These are phyloP conservation scores for Colletotrichum spaethianum DNA, from an alignment of 2,329 filamentous ascomycete species.

Conservation along the genomic window DNA sequence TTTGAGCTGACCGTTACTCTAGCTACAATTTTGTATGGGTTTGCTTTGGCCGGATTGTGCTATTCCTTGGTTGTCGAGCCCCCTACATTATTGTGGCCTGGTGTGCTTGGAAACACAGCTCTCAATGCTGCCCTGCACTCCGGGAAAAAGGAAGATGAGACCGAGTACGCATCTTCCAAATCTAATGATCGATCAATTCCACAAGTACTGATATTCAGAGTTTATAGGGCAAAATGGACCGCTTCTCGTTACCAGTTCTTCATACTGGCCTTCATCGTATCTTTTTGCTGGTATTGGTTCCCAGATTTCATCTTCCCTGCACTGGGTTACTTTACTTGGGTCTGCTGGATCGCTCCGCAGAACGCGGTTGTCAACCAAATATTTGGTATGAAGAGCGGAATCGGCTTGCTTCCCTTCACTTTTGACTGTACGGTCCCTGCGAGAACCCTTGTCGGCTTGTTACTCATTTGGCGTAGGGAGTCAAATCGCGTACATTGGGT, in stretches of 20 bases:
- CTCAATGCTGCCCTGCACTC: slow-evolving; percentile 60
- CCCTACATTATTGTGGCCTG: slow-evolving; percentile 66
- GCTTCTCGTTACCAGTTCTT: slow-evolving; percentile 53
- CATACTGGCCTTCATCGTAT: slow-evolving; percentile 50
- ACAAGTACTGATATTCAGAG: background rate
- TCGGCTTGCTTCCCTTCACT: slow-evolving; percentile 73
- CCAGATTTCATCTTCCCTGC: slow-evolving; percentile 63
- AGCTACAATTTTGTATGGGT: slow-evolving; percentile 61
- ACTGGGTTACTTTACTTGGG: slow-evolving; percentile 66
- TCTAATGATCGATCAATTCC: background rate
- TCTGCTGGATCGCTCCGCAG: slow-evolving; percentile 73
- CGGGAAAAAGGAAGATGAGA: slow-evolving; percentile 47
- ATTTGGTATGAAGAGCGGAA: slow-evolving; percentile 70
- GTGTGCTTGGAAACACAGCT: slow-evolving; percentile 63
- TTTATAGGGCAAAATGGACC: slow-evolving; percentile 47
- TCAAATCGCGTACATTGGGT: slow-evolving; percentile 56
- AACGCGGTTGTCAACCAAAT: slow-evolving; percentile 72
- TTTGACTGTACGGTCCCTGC: slow-evolving; percentile 59
- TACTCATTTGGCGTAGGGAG: slow-evolving; percentile 40
- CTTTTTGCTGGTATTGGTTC: slow-evolving; percentile 65
- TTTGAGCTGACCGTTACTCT: slow-evolving; percentile 59
- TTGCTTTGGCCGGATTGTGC: slow-evolving; percentile 62
- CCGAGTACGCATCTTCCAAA: slow-evolving; percentile 2
- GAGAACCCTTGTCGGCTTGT: slow-evolving; percentile 37
- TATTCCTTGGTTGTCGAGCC: slow-evolving; percentile 61